Conservation (phyloP, 1,284 basidiomycete genomes). For the Malassezia vespertilionis region DNA sequence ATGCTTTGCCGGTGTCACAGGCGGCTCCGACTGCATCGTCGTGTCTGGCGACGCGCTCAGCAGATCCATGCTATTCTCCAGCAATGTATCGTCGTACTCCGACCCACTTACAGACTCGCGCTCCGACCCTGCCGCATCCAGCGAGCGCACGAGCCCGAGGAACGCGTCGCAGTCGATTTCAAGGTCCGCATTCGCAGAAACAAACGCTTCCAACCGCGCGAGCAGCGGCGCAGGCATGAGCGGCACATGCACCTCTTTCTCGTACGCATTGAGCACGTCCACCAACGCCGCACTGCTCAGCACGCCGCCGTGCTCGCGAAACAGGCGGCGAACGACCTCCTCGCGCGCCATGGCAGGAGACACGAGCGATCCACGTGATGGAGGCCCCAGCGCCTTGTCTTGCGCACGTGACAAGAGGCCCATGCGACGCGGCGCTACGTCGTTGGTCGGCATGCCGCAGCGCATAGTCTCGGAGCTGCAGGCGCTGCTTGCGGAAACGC, state of each 20-base stretch:
- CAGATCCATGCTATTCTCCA: not conserved
- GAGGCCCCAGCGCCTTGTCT: no score
- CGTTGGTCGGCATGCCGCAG: slow-evolving; percentile 26
- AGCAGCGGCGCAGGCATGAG: slow-evolving; percentile 2
- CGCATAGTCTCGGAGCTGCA: slow-evolving; percentile 40
- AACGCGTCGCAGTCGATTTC: slow-evolving; percentile 12
- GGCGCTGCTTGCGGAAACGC: slow-evolving; percentile 36
- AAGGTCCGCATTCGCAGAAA: slow-evolving; percentile 2
- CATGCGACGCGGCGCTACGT: not conserved
- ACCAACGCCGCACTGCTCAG: not conserved
- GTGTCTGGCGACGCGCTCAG: not conserved
- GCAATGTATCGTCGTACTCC: not conserved
- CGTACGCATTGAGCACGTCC: slow-evolving; percentile 5
- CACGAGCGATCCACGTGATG: no score
- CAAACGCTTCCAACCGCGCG: slow-evolving; percentile 4
- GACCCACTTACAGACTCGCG: not conserved
- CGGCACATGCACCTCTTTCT: not conserved
- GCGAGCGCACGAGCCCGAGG: slow-evolving; percentile 5
- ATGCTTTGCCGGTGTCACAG: not conserved
- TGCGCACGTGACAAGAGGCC: not conserved
- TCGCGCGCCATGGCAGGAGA: slow-evolving; percentile 1
- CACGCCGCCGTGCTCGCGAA: slow-evolving; percentile 2
- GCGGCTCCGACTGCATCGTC: not conserved
- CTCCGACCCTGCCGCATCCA: slow-evolving; percentile 8
- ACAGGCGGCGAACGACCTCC: slow-evolving; percentile 14